Percentiles rank a stretch among this genome's conserved stretches.
phyloP scores from a whole-genome alignment of 164 flowering plant species.

The Akebia trifoliata region DNA sequence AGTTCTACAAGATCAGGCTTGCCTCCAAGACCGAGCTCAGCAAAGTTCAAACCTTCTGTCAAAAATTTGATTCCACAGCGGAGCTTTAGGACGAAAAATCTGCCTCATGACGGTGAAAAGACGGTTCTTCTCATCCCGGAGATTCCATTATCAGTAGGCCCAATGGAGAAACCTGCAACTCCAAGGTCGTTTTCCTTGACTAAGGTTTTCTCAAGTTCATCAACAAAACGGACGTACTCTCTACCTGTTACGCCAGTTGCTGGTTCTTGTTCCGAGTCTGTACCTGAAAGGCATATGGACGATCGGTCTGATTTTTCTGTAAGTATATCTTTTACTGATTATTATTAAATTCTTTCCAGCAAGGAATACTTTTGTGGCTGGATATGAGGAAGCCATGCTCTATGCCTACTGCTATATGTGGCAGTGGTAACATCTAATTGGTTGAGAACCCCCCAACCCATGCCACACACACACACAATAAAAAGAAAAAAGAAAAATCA shows the following conservation, averaged over 20 bases:
- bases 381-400: not conserved
- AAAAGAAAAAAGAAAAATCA: too few species aligned
- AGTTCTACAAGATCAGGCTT: slow-evolving; percentile 49
- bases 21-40: slow-evolving; percentile 66
- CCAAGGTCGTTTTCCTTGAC: slow-evolving; percentile 55
- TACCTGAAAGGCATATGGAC: slow-evolving; percentile 23
- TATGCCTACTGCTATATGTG: not conserved
- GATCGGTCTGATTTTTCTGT: slow-evolving; percentile 33
- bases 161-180: slow-evolving; percentile 44
- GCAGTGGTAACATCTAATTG: not conserved
- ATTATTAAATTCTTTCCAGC: not conserved
- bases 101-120: slow-evolving; percentile 49
- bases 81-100: slow-evolving; percentile 41
- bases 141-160: slow-evolving; percentile 29
- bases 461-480: too few species aligned
- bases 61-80: slow-evolving; percentile 54
- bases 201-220: slow-evolving; percentile 38
- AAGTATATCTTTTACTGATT: slow-evolving; percentile 24
- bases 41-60: slow-evolving; percentile 44
- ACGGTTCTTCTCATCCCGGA: slow-evolving; percentile 57
- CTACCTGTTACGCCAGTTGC: slow-evolving; percentile 52
- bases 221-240: slow-evolving; percentile 40
- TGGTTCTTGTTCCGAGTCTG: slow-evolving; percentile 24
- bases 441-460: not conserved
- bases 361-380: not conserved